Percentiles rank a stretch among this genome's conserved stretches.
Conservation (phyloP, 768 basidiomycete species). For the Termitomyces sp. region DNA sequence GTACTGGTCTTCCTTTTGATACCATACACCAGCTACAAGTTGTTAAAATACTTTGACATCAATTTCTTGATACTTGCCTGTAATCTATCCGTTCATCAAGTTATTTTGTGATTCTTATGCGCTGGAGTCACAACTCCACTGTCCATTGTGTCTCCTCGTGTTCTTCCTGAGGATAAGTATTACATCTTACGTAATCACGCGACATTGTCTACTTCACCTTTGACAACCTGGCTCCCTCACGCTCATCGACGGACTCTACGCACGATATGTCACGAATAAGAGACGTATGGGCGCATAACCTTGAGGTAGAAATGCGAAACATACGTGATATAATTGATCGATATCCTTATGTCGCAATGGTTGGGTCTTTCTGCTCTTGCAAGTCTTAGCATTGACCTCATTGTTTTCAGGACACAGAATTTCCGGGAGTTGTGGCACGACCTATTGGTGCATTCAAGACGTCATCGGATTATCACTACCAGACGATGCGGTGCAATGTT, state of each 20-base stretch:
- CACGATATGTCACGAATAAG: slow-evolving; percentile 71
- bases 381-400: slow-evolving; percentile 16
- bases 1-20: neutral
- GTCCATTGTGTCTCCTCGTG: neutral
- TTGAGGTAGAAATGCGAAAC: slow-evolving; percentile 87
- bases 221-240: slow-evolving; percentile 15
- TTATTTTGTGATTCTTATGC: neutral
- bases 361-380: slow-evolving; percentile 28
- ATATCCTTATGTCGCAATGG: slow-evolving; percentile 96
- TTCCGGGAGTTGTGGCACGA: slow-evolving; percentile 96
- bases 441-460: slow-evolving; percentile 97
- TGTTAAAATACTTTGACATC: neutral
- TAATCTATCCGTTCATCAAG: neutral
- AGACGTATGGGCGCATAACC: slow-evolving; percentile 93
- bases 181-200: neutral
- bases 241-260: slow-evolving; percentile 13
- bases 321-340: slow-evolving; percentile 84
- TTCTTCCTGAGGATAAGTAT: neutral
- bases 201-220: neutral
- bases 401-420: slow-evolving; percentile 84
- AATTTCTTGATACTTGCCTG: neutral
- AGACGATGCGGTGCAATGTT: slow-evolving; percentile 99
- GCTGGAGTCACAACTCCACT: neutral
- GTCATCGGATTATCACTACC: slow-evolving; percentile 97
- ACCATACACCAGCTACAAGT: neutral